phyloP scores from a whole-genome alignment of 331 rosid species.

The Quercus phellos region DNA sequence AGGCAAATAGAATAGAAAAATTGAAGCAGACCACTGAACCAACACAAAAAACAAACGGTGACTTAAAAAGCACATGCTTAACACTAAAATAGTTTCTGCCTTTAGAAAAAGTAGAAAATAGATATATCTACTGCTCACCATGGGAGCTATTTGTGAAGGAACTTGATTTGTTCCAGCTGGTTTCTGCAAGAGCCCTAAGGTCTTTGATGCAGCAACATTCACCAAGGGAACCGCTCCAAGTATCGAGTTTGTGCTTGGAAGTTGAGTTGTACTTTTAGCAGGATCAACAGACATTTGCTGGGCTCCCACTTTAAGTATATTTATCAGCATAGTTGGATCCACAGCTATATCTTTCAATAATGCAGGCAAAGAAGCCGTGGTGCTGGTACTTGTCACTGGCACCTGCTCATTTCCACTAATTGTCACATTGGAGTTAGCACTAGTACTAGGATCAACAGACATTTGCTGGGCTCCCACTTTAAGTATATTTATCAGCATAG shows the following conservation, averaged over 20 bases:
- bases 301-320: constrained; percentile 50
- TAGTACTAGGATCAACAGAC: constrained; percentile 23
- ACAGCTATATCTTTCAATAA: constrained; percentile 59
- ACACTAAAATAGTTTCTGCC: constrained; percentile 1
- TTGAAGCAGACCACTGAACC: background rate
- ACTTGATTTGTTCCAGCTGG: constrained; percentile 41
- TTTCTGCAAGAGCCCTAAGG: constrained; percentile 47
- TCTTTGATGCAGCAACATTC: constrained; percentile 37
- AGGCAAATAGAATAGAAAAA: background rate
- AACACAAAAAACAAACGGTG: background rate
- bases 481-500: constrained; percentile 58
- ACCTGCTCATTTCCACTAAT: constrained; percentile 46
- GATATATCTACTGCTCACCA: constrained; percentile 48
- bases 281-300: constrained; percentile 46
- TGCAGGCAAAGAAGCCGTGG: constrained; percentile 49
- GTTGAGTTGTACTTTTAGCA: constrained; percentile 18
- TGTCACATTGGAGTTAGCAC: constrained; percentile 22
- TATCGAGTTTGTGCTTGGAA: constrained; percentile 28
- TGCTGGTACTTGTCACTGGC: constrained; percentile 22
- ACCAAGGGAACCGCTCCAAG: constrained; percentile 43
- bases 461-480: constrained; percentile 44
- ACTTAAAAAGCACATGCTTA: constrained; percentile 9
- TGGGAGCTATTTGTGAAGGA: constrained; percentile 40
- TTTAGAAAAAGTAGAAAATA: background rate
- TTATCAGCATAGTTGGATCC: constrained; percentile 69